Conservation (phyloP, 1,284 basidiomycete species). For the Leccinum griseonigrum region DNA sequence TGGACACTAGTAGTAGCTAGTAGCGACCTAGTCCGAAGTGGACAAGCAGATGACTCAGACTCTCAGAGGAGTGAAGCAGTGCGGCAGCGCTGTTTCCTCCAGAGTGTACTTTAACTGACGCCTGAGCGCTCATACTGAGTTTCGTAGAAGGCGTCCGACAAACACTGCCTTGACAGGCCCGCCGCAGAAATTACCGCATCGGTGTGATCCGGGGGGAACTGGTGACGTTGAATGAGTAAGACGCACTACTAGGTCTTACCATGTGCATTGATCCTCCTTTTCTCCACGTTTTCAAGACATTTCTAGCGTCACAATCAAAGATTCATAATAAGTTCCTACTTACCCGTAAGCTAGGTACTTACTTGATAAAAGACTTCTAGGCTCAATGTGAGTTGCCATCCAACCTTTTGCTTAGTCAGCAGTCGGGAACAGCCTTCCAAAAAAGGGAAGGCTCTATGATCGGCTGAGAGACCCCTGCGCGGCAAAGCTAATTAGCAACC, state of each 20-base stretch:
- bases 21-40: neutral
- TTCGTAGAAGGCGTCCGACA: neutral
- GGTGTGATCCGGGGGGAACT: neutral
- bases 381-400: too few species aligned
- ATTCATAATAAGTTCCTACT: neutral
- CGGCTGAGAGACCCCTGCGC: conserved; percentile 18
- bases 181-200: neutral
- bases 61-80: neutral
- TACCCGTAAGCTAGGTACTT: too few species aligned
- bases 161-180: neutral
- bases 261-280: neutral
- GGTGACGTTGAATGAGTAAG: neutral
- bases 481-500: conserved; percentile 25
- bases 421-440: conserved; percentile 26
- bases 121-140: neutral
- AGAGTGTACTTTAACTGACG: neutral
- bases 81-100: neutral
- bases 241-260: neutral
- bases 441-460: conserved; percentile 23
- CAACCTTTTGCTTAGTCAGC: conserved; percentile 15
- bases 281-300: neutral
- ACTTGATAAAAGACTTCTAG: too few species aligned
- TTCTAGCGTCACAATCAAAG: neutral
- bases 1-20: neutral
- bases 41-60: neutral